Evolutionary conservation across 495 filamentous ascomycete species (phyloP).

Genomic region (Trichocladium antarcticum): DNA sequence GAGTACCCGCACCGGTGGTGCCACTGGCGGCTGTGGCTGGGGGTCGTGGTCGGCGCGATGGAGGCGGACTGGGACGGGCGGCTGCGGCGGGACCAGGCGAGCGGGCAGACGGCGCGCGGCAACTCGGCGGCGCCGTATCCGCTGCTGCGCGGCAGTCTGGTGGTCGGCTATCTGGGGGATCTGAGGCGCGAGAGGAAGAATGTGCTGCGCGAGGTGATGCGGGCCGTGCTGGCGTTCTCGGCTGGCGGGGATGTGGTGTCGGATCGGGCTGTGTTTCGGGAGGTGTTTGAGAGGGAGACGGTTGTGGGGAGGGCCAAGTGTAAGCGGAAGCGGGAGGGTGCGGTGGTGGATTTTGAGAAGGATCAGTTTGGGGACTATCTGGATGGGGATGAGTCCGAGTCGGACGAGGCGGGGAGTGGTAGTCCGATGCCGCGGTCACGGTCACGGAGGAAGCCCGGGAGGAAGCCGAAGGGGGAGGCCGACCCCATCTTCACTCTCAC

Average conservation of each 20-base stretch:
- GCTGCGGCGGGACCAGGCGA: slow-evolving; percentile 22
- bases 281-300: slow-evolving; percentile 42
- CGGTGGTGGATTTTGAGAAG: slow-evolving; percentile 37
- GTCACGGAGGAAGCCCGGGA: not conserved
- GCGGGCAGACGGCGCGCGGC: not conserved
- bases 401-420: slow-evolving; percentile 16
- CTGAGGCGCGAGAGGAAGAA: slow-evolving; percentile 24
- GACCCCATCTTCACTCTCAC: slow-evolving; percentile 5
- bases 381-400: slow-evolving; percentile 25
- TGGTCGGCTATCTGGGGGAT: slow-evolving; percentile 21
- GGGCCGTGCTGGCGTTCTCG: slow-evolving; percentile 30
- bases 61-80: slow-evolving; percentile 64
- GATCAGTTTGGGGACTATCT: slow-evolving; percentile 36
- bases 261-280: slow-evolving; percentile 32
- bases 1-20: slow-evolving; percentile 61
- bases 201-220: slow-evolving; percentile 31
- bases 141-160: slow-evolving; percentile 25
- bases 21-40: slow-evolving; percentile 72
- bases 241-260: slow-evolving; percentile 24
- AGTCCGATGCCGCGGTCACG: not conserved
- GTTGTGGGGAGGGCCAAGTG: slow-evolving; percentile 32
- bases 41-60: slow-evolving; percentile 65
- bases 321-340: slow-evolving; percentile 40
- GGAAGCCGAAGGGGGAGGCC: not conserved
- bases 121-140: slow-evolving; percentile 6